A percentile compares a stretch with the other conserved stretches of the same genome.
Conservation (phyloP, 2,329 filamentous ascomycete species). For the Ophiocordyceps robertsii region DNA sequence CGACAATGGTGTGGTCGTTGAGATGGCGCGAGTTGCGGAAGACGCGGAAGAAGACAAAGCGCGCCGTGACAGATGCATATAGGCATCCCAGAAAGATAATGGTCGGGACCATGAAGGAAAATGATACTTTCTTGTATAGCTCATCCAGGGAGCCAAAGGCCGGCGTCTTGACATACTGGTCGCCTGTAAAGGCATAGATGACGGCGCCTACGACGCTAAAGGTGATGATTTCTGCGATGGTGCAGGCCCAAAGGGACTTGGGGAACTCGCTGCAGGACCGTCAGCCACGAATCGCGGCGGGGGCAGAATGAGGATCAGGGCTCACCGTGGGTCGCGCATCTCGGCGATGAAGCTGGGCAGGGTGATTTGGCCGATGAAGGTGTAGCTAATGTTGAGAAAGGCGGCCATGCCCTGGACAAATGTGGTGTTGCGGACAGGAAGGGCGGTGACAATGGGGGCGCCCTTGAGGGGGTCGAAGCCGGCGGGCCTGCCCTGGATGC, state of each 20-base stretch:
- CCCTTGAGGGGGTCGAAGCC: constrained; percentile 47
- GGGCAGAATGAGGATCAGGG: too few relatives aligned
- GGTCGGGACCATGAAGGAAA: constrained; percentile 92
- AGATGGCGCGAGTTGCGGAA: constrained; percentile 73
- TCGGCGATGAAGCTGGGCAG: constrained; percentile 91
- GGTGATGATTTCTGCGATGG: constrained; percentile 73
- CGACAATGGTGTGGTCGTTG: constrained; percentile 64
- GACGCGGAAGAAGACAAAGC: constrained; percentile 84
- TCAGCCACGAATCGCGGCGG: constrained; percentile 1
- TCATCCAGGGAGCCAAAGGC: constrained; percentile 76
- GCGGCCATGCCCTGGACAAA: constrained; percentile 76
- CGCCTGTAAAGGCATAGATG: constrained; percentile 78
- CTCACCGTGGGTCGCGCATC: constrained; percentile 54
- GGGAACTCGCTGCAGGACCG: constrained; percentile 58
- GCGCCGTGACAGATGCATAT: constrained; percentile 79
- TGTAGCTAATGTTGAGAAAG: constrained; percentile 92
- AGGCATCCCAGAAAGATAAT: constrained; percentile 84
- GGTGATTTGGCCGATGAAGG: constrained; percentile 91
- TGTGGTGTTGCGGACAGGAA: constrained; percentile 57
- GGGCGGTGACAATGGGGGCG: constrained; percentile 51
- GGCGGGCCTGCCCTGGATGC: constrained; percentile 59
- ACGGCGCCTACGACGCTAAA: constrained; percentile 73
- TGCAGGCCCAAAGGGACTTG: constrained; percentile 84
- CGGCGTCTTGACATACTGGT: constrained; percentile 75
- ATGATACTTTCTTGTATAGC: constrained; percentile 75